These are phyloP conservation scores for Wickerhamiella dianesei DNA, from an alignment of 805 yeast species.

Conservation along the genomic window DNA sequence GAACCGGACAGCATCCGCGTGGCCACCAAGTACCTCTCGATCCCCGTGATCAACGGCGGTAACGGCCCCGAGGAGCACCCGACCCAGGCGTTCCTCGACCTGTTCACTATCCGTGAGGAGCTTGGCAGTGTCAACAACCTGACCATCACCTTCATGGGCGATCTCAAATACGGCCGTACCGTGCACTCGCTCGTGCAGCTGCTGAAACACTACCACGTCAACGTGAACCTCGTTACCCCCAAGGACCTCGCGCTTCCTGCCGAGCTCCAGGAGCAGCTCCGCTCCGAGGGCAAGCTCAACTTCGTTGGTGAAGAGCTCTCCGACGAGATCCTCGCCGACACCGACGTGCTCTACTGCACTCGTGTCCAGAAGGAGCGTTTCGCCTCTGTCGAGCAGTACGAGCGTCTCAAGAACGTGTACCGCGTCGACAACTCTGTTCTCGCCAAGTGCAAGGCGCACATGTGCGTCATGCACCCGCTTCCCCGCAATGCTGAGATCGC, in stretches of 20 bases:
- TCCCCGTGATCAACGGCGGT: conserved; percentile 96
- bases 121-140: conserved; percentile 96
- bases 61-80: conserved; percentile 98
- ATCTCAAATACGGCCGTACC: conserved; percentile 94
- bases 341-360: conserved; percentile 95
- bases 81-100: conserved; percentile 92
- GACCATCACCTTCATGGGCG: conserved; percentile 98
- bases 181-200: conserved; percentile 91
- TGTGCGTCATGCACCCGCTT: conserved; percentile 98
- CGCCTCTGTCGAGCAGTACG: conserved; percentile 57
- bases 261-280: conserved; percentile 52
- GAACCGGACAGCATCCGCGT: conserved; percentile 78
- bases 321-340: conserved; percentile 69
- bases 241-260: conserved; percentile 74
- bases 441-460: conserved; percentile 88
- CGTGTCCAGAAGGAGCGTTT: conserved; percentile 97
- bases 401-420: conserved; percentile 79
- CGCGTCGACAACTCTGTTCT: conserved; percentile 85
- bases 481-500: conserved; percentile 94
- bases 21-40: conserved; percentile 93
- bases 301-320: conserved; percentile 66
- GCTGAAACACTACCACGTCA: conserved; percentile 82
- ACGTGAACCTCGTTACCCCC: conserved; percentile 85
- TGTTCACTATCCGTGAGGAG: conserved; percentile 97
- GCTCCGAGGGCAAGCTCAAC: conserved; percentile 52